Conservation (phyloP, 2,329 filamentous ascomycete species). For the Apiospora hydei region DNA sequence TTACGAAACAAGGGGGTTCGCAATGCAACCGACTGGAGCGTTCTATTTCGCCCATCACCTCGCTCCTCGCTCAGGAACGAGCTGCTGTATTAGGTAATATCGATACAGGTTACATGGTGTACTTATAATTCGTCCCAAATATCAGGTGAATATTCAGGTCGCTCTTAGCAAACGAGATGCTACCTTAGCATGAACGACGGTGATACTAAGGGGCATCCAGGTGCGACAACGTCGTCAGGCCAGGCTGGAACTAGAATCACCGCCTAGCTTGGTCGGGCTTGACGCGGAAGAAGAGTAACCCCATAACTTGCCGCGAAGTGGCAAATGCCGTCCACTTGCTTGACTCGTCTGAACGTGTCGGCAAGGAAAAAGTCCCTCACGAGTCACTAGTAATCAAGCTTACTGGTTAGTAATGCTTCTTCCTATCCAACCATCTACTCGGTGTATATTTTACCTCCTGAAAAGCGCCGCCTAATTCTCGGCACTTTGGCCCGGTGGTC, state of each 20-base stretch:
- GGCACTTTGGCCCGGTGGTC: background rate
- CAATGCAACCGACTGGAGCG: background rate
- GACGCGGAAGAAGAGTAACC: background rate
- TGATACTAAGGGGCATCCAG: background rate
- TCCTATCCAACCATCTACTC: background rate
- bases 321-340: background rate
- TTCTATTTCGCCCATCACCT: background rate
- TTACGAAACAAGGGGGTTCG: slow-evolving; percentile 5
- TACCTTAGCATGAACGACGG: slow-evolving; percentile 4
- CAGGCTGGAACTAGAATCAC: background rate
- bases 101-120: background rate
- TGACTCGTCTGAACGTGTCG: background rate
- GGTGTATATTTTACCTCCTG: background rate
- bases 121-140: background rate
- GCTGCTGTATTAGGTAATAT: background rate
- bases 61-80: background rate
- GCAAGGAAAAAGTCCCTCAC: background rate
- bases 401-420: background rate
- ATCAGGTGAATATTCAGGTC: background rate
- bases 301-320: background rate
- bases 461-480: background rate
- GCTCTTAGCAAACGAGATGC: background rate
- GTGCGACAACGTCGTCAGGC: background rate
- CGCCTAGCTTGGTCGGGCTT: background rate
- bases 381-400: background rate